Base-by-base conservation (phyloP, 352 stramenopile species). In the Pythium diclinum region DNA sequence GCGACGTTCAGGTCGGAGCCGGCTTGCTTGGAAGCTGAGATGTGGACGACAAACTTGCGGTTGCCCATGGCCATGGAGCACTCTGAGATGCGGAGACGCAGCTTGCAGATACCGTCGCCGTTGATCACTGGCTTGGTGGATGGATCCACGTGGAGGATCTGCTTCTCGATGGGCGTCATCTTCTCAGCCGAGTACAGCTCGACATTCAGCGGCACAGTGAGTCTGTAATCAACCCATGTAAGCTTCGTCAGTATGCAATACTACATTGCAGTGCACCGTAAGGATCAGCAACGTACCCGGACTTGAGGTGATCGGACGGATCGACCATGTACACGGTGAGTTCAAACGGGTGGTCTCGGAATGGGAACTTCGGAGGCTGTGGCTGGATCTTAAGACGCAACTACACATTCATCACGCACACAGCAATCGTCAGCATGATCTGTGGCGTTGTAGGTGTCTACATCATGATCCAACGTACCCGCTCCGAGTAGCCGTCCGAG, bases 271-370 rank as follows among this genome's bases (percentile, higher is more conserved):
- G n/a, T n/a, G n/a, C n/a, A n/a, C 14, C 38, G 16, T 6, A 46
- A 6, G 40, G 6, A 47, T 21, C 8, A 47, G 0, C 14, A 19
- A 67, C 77, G 57, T 68, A 89, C 63, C 81, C 85, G 9, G 84
- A 83, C 71, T 92, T 93, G 57, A 94, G 77, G 47, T 91, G 82
- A 32, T 93, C 87, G 0, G 85, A 77, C 6, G 79, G 65, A 58
- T 93, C 85, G n/a, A 95, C 87, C 34, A 95, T 81, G 59, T 92
- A 95, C 56, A 95, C 83, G 0, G 85, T 94, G 56, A 95, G 80
- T 19, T 95, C 87, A 62, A 95, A 95, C 42, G 83, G 82, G 56
- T 94, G 82, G 70, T 89, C 76, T 21, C 85, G 86, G 75, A 92
- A 95, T 13, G 87, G 87, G 61, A 95, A 95, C 67, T 92, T 86